phyloP scores from a whole-genome alignment of 257 asterid genomes.

The Capsicum chinense region DNA sequence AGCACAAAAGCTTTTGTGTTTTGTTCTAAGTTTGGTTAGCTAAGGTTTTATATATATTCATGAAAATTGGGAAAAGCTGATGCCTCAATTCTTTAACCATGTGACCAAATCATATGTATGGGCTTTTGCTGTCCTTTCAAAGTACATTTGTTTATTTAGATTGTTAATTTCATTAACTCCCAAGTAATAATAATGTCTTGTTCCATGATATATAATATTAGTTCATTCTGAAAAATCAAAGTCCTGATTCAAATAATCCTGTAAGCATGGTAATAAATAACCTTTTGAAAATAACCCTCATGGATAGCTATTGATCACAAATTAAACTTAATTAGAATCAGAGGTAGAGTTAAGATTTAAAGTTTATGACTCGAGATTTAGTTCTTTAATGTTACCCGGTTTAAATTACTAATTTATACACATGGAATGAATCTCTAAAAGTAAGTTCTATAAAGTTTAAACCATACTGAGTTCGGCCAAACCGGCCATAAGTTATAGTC shows the following conservation, averaged over 20 bases:
- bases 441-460: not conserved
- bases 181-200: constrained; percentile 28
- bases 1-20: not conserved
- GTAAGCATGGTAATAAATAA: not conserved
- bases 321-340: not conserved
- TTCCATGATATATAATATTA: not conserved
- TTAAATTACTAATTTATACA: not conserved
- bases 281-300: not conserved
- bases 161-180: constrained; percentile 17
- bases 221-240: not conserved
- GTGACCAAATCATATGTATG: constrained; percentile 40
- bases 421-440: not conserved
- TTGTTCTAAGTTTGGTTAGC: not conserved
- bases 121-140: constrained; percentile 26
- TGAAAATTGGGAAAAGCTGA: constrained; percentile 20
- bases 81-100: constrained; percentile 22
- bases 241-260: constrained; percentile 16
- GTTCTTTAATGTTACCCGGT: not conserved
- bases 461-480: not conserved
- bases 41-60: constrained; percentile 12
- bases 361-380: not conserved
- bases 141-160: constrained; percentile 25
- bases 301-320: not conserved
- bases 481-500: not conserved
- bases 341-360: fast-evolving